Base-by-base conservation (phyloP, 352 stramenopile species). In the Phytophthora brassicae region DNA sequence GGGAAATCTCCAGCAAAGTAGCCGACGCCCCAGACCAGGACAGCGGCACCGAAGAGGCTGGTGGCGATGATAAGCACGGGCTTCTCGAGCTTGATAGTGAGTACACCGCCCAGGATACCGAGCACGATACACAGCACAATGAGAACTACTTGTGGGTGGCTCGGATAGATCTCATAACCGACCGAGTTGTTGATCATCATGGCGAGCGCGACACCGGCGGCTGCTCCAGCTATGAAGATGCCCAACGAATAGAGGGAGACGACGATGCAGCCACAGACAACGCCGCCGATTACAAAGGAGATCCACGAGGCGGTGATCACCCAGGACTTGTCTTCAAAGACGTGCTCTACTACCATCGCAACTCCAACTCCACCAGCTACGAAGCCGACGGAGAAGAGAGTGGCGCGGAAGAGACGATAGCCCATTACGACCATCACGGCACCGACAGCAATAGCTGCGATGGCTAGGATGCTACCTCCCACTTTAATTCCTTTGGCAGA, bases 1-100 rank as follows among this genome's bases (percentile, higher is more conserved):
- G 81, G 75, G 46, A 79, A 90, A 49, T 85, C 68, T 33, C 81
- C 76, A 13, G 70, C 75, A 48, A 87, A 90, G 67, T 87, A 88
- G 29, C 81, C 81, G 12, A 88, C 43, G 5, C 81, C 81, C 81
- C 77, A 87, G 1, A 84, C 72, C 14, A 81, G 33, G 16, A 84
- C 53, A 17, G 62, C 64, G 0, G 81, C 74, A 39, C 81, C 81
- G 39, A 86, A 68, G 14, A 84, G 48, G 22, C 74, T 81, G n/a
- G 79, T 88, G 33, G 79, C 64, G 9, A 70, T 47, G 41, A 90
- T 73, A 7, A 90, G 46, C 46, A 80, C 73, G 12, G 77, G 75
- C 36, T 77, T 81, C 62, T 88, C 79, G 11, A 88, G 41, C 56
- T 81, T 83, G 29, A 81, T 33, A 4, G 77, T 64, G 20, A 81